Evolutionary conservation across 2,329 filamentous ascomycete genomes (phyloP).

Genomic region (Paracoccidioides lutzii): DNA sequence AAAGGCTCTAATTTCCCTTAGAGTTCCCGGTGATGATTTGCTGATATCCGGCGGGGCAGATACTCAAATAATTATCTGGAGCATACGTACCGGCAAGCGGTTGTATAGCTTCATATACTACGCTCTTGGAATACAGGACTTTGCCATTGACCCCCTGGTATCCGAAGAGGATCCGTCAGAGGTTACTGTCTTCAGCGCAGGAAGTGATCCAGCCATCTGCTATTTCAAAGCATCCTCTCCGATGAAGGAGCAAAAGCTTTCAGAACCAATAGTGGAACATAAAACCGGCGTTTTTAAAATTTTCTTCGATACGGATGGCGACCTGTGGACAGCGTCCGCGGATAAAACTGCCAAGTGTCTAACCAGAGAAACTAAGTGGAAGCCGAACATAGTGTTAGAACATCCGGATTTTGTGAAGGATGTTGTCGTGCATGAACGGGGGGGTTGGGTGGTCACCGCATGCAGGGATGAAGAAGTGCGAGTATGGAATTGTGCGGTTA

Average conservation of each 20-base stretch:
- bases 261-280: slow-evolving; percentile 58
- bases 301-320: slow-evolving; percentile 56
- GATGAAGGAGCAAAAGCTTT: slow-evolving; percentile 40
- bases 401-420: slow-evolving; percentile 89
- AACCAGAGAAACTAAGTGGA: slow-evolving; percentile 54
- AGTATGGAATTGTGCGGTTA: slow-evolving; percentile 60
- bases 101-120: slow-evolving; percentile 70
- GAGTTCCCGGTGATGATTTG: slow-evolving; percentile 46
- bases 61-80: slow-evolving; percentile 74
- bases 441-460: slow-evolving; percentile 70
- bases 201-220: slow-evolving; percentile 67
- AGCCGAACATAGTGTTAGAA: slow-evolving; percentile 54
- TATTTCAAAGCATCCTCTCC: slow-evolving; percentile 38
- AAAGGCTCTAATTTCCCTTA: slow-evolving; percentile 58
- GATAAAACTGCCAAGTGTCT: slow-evolving; percentile 81
- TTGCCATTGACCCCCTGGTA: slow-evolving; percentile 59
- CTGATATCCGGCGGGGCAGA: slow-evolving; percentile 67
- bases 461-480: slow-evolving; percentile 86
- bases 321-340: slow-evolving; percentile 86
- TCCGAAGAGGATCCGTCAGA: slow-evolving; percentile 28
- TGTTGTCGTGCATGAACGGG: slow-evolving; percentile 54
- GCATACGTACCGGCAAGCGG: slow-evolving; percentile 52
- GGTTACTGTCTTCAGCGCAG: slow-evolving; percentile 60
- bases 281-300: slow-evolving; percentile 83
- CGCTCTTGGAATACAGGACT: slow-evolving; percentile 62